Evolutionary conservation across 2,329 filamentous ascomycete species (phyloP).

Genomic region (Tolypocladium paradoxum): DNA sequence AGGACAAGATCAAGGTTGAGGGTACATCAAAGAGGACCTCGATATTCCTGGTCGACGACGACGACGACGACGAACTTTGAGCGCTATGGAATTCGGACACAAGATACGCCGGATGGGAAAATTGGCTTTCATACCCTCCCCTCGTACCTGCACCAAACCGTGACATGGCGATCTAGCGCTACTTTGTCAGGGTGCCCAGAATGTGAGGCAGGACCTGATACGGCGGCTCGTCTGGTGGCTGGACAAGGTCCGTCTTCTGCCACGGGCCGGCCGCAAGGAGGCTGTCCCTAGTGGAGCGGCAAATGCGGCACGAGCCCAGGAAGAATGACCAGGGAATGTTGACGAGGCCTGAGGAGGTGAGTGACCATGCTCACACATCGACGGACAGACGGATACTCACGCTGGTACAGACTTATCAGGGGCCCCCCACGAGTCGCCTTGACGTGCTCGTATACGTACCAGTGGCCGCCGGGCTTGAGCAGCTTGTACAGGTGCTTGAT

Average conservation of each 20-base stretch:
- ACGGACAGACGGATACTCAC: constrained; percentile 24
- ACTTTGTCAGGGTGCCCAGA: constrained; percentile 43
- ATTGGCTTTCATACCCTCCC: constrained; percentile 1
- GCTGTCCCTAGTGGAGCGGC: constrained; percentile 34
- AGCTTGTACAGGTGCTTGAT: constrained; percentile 43
- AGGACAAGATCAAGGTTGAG: constrained; percentile 7
- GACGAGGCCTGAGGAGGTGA: constrained; percentile 28
- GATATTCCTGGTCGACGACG: constrained; percentile 27
- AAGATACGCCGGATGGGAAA: constrained; percentile 13
- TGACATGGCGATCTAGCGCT: neutral
- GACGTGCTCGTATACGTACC: constrained; percentile 56
- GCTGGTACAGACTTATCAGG: constrained; percentile 36
- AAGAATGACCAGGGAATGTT: constrained; percentile 42
- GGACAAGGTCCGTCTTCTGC: constrained; percentile 35
- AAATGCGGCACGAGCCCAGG: constrained; percentile 41
- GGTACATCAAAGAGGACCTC: constrained; percentile 16
- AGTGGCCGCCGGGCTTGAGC: constrained; percentile 50
- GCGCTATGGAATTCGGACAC: constrained; percentile 4
- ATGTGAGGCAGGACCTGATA: constrained; percentile 36
- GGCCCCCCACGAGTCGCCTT: constrained; percentile 25
- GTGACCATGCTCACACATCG: neutral
- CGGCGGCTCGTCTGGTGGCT: constrained; percentile 29
- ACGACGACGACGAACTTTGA: constrained; percentile 28
- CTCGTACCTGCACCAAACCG: neutral
- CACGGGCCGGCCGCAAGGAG: constrained; percentile 40